Conservation (phyloP, 2,329 filamentous ascomycete genomes). For the Metarhizium robertsii region DNA sequence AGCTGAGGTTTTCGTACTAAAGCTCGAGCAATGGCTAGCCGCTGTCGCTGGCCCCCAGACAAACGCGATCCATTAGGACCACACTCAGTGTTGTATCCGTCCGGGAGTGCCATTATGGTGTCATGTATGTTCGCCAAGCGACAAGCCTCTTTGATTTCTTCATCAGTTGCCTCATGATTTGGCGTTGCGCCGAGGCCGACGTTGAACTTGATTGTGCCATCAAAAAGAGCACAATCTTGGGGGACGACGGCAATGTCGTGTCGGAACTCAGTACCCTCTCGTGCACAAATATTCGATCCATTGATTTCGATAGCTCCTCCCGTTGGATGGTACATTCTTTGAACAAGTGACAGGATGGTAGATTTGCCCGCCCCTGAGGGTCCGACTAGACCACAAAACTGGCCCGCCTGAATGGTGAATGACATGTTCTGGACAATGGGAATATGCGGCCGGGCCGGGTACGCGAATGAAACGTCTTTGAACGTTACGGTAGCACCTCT, state of each 20-base stretch:
- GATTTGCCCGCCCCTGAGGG: constrained; percentile 60
- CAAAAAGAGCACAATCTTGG: constrained; percentile 49
- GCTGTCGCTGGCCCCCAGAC: constrained; percentile 72
- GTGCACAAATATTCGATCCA: constrained; percentile 33
- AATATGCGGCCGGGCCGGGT: constrained; percentile 51
- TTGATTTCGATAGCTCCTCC: constrained; percentile 34
- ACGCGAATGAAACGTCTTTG: constrained; percentile 52
- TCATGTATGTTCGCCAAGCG: constrained; percentile 62
- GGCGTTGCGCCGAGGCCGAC: constrained; percentile 45
- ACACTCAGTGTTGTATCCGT: constrained; percentile 57
- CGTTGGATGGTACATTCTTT: constrained; percentile 38
- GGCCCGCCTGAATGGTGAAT: constrained; percentile 46
- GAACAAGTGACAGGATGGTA: constrained; percentile 49
- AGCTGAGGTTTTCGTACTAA: constrained; percentile 63
- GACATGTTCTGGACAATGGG: constrained; percentile 47
- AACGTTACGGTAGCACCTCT: constrained; percentile 43
- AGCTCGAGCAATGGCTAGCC: constrained; percentile 69
- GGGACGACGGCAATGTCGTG: constrained; percentile 46
- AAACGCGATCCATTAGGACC: constrained; percentile 66
- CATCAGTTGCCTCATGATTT: constrained; percentile 42
- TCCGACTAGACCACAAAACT: constrained; percentile 56
- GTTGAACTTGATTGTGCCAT: constrained; percentile 47
- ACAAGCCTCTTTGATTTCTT: constrained; percentile 58
- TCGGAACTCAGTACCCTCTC: constrained; percentile 35
- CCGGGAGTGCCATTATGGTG: constrained; percentile 50